Conservation (phyloP, 2,329 filamentous ascomycete genomes). For the Aspergillus fumigatiaffinis region DNA sequence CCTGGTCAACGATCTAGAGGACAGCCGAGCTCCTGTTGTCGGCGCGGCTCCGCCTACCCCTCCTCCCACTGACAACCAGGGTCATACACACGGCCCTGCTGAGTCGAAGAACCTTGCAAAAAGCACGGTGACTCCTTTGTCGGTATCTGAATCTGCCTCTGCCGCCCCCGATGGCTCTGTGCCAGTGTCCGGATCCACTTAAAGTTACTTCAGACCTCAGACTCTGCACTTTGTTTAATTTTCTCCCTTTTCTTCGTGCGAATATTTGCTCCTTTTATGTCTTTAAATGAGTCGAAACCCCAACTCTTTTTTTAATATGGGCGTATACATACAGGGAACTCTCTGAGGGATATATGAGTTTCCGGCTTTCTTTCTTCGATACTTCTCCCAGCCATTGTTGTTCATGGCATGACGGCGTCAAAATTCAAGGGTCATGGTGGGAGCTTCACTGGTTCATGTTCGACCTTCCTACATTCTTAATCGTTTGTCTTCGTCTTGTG, state of each 20-base stretch:
- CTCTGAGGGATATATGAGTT: slow-evolving; percentile 30
- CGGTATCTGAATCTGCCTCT: slow-evolving; percentile 27
- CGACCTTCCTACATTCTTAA: slow-evolving; percentile 7
- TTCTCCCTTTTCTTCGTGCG: slow-evolving; percentile 16
- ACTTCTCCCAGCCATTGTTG: slow-evolving; percentile 18
- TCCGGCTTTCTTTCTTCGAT: slow-evolving; percentile 21
- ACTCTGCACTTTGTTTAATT: slow-evolving; percentile 2
- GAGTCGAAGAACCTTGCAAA: slow-evolving; percentile 32
- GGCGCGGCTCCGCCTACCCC: slow-evolving; percentile 60
- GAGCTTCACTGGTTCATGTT: slow-evolving; percentile 11
- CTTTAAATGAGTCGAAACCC: slow-evolving; percentile 17
- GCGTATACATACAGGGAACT: slow-evolving; percentile 36
- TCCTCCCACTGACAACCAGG: slow-evolving; percentile 66
- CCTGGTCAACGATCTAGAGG: slow-evolving; percentile 30
- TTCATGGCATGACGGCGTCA: slow-evolving; percentile 34
- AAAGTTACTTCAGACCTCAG: slow-evolving; percentile 6
- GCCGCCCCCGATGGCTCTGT: slow-evolving; percentile 23
- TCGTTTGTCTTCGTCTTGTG: slow-evolving; percentile 17
- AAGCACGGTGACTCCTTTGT: slow-evolving; percentile 31
- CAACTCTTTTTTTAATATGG: slow-evolving; percentile 30
- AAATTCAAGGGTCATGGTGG: slow-evolving; percentile 20
- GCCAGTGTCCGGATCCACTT: slow-evolving; percentile 23
- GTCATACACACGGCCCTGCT: slow-evolving; percentile 48
- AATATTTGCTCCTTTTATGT: slow-evolving; percentile 19
- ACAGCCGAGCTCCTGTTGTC: slow-evolving; percentile 47